phyloP scores from a whole-genome alignment of 2,329 filamentous ascomycete genomes.

The Graphium sp. region DNA sequence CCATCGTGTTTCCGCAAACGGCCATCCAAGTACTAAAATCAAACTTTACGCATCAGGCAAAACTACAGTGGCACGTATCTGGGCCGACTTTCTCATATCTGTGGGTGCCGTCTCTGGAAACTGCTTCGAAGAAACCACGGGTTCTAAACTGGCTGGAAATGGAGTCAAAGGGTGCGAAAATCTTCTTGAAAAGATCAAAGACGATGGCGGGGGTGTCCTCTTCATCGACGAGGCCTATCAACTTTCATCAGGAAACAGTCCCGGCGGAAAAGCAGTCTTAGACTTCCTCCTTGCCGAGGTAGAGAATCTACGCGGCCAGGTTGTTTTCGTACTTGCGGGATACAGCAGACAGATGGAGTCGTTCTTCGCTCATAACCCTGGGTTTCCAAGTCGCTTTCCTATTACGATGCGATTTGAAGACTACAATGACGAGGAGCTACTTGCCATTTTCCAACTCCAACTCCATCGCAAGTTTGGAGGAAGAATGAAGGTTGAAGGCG shows the following conservation, averaged over 20 bases:
- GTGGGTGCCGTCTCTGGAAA: conserved; percentile 45
- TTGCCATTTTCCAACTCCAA: conserved; percentile 37
- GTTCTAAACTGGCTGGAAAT: conserved; percentile 40
- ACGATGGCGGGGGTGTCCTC: conserved; percentile 42
- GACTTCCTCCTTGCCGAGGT: conserved; percentile 58
- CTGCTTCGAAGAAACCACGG: conserved; percentile 49
- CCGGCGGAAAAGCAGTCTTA: conserved; percentile 42
- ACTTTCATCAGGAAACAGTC: conserved; percentile 39
- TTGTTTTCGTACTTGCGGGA: conserved; percentile 58
- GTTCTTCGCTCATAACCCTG: conserved; percentile 60
- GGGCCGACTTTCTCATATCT: conserved; percentile 45
- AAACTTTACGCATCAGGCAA: too few relatives aligned
- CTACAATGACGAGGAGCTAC: conserved; percentile 48
- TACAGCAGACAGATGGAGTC: conserved; percentile 61
- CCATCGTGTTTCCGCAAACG: too few relatives aligned
- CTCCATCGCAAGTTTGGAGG: conserved; percentile 35
- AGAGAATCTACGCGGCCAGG: conserved; percentile 51
- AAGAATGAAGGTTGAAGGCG: conserved; percentile 42
- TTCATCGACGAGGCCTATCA: conserved; percentile 76
- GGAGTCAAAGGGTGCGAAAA: conserved; percentile 40
- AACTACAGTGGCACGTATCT: conserved; percentile 59
- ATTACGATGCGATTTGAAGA: conserved; percentile 49
- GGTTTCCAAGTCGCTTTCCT: conserved; percentile 53
- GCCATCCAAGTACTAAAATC: too few relatives aligned
- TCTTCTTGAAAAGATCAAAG: conserved; percentile 22